These are phyloP conservation scores for Gigaspora rosea DNA, from an alignment of 192 early-diverging fungal species.

Conservation along the genomic window DNA sequence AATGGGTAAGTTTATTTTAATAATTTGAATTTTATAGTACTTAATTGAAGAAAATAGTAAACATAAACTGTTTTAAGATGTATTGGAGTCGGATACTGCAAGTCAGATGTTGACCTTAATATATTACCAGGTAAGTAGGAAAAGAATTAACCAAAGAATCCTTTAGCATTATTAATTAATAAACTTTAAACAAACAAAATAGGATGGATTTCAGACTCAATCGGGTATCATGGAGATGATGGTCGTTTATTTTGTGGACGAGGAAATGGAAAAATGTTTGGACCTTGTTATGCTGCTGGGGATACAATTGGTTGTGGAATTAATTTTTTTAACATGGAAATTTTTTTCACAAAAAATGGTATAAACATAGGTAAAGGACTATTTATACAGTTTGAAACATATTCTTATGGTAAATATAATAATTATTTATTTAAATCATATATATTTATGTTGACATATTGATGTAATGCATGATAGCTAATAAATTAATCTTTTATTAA, in stretches of 20 bases:
- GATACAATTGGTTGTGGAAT: slow-evolving; percentile 92
- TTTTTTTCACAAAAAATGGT: slow-evolving; percentile 95
- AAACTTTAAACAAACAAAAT: not conserved
- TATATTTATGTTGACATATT: not conserved
- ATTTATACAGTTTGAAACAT: not conserved
- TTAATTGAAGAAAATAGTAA: too few species aligned
- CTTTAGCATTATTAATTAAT: too few species aligned
- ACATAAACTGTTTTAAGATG: too few species aligned
- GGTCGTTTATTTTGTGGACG: slow-evolving; percentile 54
- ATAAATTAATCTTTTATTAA: not conserved
- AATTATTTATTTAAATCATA: not conserved
- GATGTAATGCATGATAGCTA: not conserved
- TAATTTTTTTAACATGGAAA: slow-evolving; percentile 71
- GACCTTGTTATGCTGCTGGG: slow-evolving; percentile 84
- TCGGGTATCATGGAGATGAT: slow-evolving; percentile 97
- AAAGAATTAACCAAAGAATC: too few species aligned
- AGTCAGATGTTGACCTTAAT: too few species aligned
- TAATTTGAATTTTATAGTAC: too few species aligned
- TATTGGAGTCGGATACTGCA: too few species aligned
- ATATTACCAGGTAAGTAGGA: too few species aligned
- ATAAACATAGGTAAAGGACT: slow-evolving; percentile 54
- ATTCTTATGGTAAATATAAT: not conserved
- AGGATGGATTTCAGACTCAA: slow-evolving; percentile 88
- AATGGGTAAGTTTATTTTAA: too few species aligned
- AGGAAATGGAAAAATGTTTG: slow-evolving; percentile 77